A percentile compares a stretch with the other conserved stretches of the same genome.
phyloP scores from a whole-genome alignment of 2,329 filamentous ascomycete species.

The Herpotrichia juniperi region DNA sequence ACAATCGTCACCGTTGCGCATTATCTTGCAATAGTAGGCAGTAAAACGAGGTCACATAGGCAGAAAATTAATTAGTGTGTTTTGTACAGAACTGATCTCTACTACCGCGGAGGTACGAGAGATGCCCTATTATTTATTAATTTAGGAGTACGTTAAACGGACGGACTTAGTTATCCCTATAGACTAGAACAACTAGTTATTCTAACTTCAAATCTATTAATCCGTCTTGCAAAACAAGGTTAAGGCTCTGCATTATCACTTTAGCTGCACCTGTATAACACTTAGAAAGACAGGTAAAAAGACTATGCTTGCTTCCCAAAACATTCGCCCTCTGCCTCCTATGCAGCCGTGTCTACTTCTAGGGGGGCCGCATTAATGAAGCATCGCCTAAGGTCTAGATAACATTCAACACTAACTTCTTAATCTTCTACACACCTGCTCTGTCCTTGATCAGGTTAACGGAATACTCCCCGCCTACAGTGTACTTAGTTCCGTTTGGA shows the following conservation, averaged over 20 bases:
- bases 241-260: constrained; percentile 11
- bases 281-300: constrained; percentile 12
- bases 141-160: constrained; percentile 10
- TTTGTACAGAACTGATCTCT: neutral
- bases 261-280: constrained; percentile 7
- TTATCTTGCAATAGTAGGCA: constrained; percentile 1
- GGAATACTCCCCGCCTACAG: constrained; percentile 20
- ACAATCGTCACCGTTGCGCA: neutral
- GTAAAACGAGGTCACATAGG: constrained; percentile 1
- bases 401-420: constrained; percentile 30
- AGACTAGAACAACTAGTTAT: constrained; percentile 4
- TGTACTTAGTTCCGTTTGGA: constrained; percentile 25
- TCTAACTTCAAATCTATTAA: constrained; percentile 9
- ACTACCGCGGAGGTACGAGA: neutral
- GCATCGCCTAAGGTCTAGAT: constrained; percentile 26
- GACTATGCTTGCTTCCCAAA: constrained; percentile 12
- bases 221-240: constrained; percentile 13
- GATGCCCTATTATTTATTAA: constrained; percentile 7
- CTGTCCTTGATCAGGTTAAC: constrained; percentile 23
- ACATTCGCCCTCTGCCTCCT: constrained; percentile 11
- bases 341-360: constrained; percentile 13
- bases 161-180: constrained; percentile 9
- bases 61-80: neutral
- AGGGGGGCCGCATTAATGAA: constrained; percentile 8
- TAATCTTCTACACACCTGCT: constrained; percentile 29